Evolutionary conservation across 2,329 filamentous ascomycete species (phyloP).

Genomic region (Emergomyces africanus): DNA sequence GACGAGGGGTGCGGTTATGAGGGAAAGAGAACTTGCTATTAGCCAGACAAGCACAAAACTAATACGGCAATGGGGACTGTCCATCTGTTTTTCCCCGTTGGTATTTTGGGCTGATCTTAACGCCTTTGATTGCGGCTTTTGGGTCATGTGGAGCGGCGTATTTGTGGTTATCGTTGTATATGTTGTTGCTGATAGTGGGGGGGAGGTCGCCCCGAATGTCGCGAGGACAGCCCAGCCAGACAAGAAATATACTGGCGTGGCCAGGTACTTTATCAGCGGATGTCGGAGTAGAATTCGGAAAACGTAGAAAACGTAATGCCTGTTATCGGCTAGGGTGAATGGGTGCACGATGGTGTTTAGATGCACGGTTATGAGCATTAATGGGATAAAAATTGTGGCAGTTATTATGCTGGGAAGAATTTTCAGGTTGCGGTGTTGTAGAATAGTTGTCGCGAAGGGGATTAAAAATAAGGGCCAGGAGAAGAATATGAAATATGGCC

Average conservation of each 20-base stretch:
- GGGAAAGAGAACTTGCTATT: conserved; percentile 58
- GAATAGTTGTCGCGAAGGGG: conserved; percentile 32
- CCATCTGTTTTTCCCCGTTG: background rate
- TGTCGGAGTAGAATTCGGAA: conserved; percentile 74
- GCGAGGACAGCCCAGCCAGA: conserved; percentile 58
- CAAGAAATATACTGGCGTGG: conserved; percentile 56
- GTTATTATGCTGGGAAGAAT: conserved; percentile 19
- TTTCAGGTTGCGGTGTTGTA: conserved; percentile 16
- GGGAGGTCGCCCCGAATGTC: conserved; percentile 37
- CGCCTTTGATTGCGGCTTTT: conserved; percentile 7
- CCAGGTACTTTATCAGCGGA: conserved; percentile 50
- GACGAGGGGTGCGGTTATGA: conserved; percentile 81
- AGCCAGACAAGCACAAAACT: conserved; percentile 52
- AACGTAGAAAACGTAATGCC: conserved; percentile 94
- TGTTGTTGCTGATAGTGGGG: background rate
- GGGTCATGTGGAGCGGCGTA: background rate
- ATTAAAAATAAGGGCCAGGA: conserved; percentile 64
- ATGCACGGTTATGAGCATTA: conserved; percentile 44
- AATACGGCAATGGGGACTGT: conserved; percentile 17
- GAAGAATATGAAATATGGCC: conserved; percentile 82
- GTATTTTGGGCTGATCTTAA: conserved; percentile 4
- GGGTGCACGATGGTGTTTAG: conserved; percentile 92
- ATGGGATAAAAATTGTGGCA: conserved; percentile 21
- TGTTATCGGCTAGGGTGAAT: conserved; percentile 90
- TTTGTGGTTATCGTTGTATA: background rate